Evolutionary conservation across 352 stramenopile genomes (phyloP).

Genomic region (Phytophthora sansomeana): DNA sequence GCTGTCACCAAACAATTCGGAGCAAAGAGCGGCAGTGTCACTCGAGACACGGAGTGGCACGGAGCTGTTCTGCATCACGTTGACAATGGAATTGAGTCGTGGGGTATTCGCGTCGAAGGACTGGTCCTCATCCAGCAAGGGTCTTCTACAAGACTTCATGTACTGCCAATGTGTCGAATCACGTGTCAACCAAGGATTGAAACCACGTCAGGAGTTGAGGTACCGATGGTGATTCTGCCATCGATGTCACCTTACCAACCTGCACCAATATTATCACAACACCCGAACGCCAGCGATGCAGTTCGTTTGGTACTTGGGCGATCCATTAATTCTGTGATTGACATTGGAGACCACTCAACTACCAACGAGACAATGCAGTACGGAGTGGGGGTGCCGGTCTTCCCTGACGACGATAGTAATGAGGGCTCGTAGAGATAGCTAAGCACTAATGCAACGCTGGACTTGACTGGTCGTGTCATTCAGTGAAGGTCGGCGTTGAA

Average conservation of each 20-base stretch:
- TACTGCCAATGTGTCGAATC: constrained; percentile 47
- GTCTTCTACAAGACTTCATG: constrained; percentile 31
- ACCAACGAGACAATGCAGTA: constrained; percentile 1
- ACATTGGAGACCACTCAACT: background rate
- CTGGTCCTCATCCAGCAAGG: constrained; percentile 43
- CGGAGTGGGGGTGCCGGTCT: constrained; percentile 23
- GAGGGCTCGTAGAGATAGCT: constrained; percentile 18
- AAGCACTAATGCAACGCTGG: background rate
- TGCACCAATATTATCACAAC: constrained; percentile 6
- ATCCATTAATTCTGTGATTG: constrained; percentile 29
- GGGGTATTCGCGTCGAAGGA: constrained; percentile 46
- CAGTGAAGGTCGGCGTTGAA: constrained; percentile 26
- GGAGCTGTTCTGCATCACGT: constrained; percentile 28
- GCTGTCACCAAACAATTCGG: constrained; percentile 12
- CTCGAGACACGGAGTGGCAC: constrained; percentile 14
- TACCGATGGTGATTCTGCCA: constrained; percentile 32
- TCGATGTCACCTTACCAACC: constrained; percentile 35
- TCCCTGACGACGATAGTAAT: constrained; percentile 24
- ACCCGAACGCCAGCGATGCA: background rate
- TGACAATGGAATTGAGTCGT: constrained; percentile 18
- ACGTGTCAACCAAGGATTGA: constrained; percentile 26
- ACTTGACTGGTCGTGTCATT: constrained; percentile 11
- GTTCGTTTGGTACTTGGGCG: constrained; percentile 17
- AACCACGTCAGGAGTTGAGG: background rate
- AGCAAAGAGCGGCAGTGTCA: background rate